phyloP scores from a whole-genome alignment of 352 stramenopile genomes.

The Phytophthora europaea region DNA sequence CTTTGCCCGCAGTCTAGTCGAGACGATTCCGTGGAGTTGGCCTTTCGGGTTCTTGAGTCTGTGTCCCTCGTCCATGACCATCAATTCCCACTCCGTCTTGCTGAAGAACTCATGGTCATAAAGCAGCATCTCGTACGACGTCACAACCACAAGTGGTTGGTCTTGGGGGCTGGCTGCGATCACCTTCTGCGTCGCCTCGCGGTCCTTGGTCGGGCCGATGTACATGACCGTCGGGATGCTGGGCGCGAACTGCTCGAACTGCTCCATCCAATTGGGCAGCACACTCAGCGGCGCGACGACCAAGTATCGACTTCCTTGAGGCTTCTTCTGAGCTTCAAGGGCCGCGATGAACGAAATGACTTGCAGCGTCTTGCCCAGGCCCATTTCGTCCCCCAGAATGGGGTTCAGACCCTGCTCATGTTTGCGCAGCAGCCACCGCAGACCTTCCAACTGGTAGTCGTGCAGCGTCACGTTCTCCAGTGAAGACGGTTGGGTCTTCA shows the following conservation, averaged over 20 bases:
- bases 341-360: conserved; percentile 76
- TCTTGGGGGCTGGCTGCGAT: conserved; percentile 21
- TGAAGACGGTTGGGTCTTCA: conserved; percentile 38
- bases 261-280: conserved; percentile 87
- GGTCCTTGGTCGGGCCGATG: conserved; percentile 62
- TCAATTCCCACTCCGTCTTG: conserved; percentile 56
- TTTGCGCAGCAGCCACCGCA: conserved; percentile 75
- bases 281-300: conserved; percentile 83
- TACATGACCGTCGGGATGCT: conserved; percentile 66
- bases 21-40: conserved; percentile 60
- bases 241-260: conserved; percentile 78
- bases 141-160: conserved; percentile 68
- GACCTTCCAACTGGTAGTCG: conserved; percentile 73
- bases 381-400: conserved; percentile 89
- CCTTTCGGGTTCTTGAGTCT: conserved; percentile 89
- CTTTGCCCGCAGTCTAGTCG: conserved; percentile 42
- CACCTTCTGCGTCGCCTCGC: conserved; percentile 34
- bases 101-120: conserved; percentile 67
- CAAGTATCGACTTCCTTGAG: conserved; percentile 42
- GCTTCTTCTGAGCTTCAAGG: conserved; percentile 38
- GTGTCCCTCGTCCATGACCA: conserved; percentile 92
- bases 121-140: conserved; percentile 80
- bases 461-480: conserved; percentile 73
- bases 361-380: conserved; percentile 86
- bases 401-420: conserved; percentile 71